Conservation (phyloP, 345 rosid species). For the Populus simonii region DNA sequence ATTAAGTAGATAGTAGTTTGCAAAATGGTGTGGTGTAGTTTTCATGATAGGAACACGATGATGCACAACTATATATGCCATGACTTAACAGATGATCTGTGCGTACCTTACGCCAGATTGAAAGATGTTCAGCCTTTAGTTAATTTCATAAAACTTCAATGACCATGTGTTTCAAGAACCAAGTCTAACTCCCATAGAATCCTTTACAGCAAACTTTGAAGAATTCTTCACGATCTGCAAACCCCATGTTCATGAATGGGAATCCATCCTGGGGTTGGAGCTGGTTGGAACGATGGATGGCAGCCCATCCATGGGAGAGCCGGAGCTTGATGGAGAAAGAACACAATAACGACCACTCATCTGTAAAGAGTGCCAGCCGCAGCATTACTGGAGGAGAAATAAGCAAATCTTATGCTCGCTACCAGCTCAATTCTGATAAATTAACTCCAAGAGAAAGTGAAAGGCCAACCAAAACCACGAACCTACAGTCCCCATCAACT, state of each 20-base stretch:
- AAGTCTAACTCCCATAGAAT: conserved; percentile 11
- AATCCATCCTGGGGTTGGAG: conserved; percentile 98
- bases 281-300: conserved; percentile 98
- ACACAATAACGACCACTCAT: conserved; percentile 42
- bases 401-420: conserved; percentile 54
- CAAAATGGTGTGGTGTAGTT: no score
- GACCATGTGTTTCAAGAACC: neutral
- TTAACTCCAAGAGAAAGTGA: conserved; percentile 62
- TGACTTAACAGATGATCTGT: no score
- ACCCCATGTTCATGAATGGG: conserved; percentile 74
- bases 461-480: conserved; percentile 45
- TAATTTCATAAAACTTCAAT: neutral
- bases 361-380: conserved; percentile 43
- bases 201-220: conserved; percentile 74
- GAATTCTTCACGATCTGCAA: conserved; percentile 54
- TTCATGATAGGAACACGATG: neutral
- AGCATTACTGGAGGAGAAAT: conserved; percentile 56
- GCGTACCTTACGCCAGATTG: no score
- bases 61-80: no score
- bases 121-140: no score
- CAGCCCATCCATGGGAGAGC: conserved; percentile 76
- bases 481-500: conserved; percentile 60
- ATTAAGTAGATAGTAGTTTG: no score
- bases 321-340: conserved; percentile 55
- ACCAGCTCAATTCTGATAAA: conserved; percentile 61